Conservation (phyloP, 148 eudicot species). For the Nepenthes gracilis region DNA sequence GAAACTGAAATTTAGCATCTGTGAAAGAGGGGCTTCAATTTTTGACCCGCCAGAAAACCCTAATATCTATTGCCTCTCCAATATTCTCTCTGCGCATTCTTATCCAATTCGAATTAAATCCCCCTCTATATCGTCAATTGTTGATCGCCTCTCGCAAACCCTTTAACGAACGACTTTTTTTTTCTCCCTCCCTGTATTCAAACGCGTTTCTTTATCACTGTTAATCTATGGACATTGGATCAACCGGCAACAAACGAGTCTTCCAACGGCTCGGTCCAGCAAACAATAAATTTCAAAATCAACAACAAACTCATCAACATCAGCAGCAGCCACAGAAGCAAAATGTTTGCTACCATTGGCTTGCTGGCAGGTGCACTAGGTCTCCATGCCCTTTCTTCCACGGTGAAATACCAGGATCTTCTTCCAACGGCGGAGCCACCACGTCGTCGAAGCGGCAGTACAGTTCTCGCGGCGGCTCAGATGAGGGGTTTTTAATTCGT, state of each 20-base stretch:
- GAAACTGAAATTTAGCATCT: background rate
- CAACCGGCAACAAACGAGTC: conserved; percentile 54
- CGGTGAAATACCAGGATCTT: conserved; percentile 43
- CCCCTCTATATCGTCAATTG: too few relatives aligned
- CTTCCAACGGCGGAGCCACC: conserved; percentile 19
- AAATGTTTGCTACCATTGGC: conserved; percentile 76
- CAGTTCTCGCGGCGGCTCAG: conserved; percentile 37
- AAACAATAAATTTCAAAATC: conserved; percentile 4
- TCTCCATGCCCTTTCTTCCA: conserved; percentile 60
- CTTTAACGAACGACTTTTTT: background rate
- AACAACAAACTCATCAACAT: background rate
- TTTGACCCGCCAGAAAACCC: too few relatives aligned
- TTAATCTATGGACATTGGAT: conserved; percentile 48
- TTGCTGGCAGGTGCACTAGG: conserved; percentile 60
- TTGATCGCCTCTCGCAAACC: too few relatives aligned
- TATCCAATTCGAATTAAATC: too few relatives aligned
- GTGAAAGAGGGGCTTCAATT: too few relatives aligned
- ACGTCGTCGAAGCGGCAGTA: conserved; percentile 46
- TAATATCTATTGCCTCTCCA: too few relatives aligned
- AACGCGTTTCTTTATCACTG: background rate
- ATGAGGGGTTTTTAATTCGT: conserved; percentile 48
- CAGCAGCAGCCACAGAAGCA: conserved; percentile 14
- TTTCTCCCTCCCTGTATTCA: background rate
- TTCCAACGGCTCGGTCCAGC: conserved; percentile 49
- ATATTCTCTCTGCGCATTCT: too few relatives aligned